Evolutionary conservation across 495 filamentous ascomycete genomes (phyloP).

Genomic region (Hyaloscypha hepaticicola): DNA sequence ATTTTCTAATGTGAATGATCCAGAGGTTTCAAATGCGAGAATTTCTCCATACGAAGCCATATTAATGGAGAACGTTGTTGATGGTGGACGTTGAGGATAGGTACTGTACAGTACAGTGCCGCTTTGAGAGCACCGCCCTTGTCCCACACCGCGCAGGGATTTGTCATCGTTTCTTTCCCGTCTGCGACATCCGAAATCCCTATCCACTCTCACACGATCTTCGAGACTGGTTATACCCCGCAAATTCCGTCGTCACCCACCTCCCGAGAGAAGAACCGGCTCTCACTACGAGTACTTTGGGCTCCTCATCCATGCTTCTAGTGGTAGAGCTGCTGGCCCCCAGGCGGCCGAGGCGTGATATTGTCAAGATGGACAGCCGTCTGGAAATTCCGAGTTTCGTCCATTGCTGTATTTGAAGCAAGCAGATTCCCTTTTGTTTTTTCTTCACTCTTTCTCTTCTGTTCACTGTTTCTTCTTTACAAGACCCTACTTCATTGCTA

Average conservation of each 20-base stretch:
- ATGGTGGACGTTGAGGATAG: no score
- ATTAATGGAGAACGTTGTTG: no score
- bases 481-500: background rate
- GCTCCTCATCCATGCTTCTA: background rate
- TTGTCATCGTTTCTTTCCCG: no score
- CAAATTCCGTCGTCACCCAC: background rate
- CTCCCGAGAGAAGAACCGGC: background rate
- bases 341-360: background rate
- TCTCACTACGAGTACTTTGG: background rate
- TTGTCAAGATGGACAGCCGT: background rate
- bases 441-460: background rate
- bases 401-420: background rate
- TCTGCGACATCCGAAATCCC: no score
- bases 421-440: background rate
- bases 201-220: no score
- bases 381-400: background rate
- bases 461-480: background rate
- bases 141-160: no score
- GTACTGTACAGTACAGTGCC: no score
- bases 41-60: no score
- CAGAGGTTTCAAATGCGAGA: no score
- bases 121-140: no score
- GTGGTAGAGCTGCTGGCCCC: background rate
- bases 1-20: no score
- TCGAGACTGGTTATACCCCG: no score